Conservation (phyloP, 768 basidiomycete genomes). For the Pulveroboletus frians region DNA sequence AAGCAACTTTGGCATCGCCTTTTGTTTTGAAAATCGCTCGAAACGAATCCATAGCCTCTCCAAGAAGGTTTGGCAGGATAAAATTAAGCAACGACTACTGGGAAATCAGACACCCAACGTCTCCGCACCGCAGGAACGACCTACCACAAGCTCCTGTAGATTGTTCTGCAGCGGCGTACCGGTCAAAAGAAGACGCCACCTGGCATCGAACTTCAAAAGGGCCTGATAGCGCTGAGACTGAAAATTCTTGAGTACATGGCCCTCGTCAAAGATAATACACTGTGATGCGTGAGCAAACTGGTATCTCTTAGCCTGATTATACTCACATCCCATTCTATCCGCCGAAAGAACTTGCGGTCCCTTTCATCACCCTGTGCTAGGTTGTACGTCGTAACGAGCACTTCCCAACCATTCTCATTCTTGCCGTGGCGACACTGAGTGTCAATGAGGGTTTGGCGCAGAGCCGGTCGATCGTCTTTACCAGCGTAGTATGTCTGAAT, state of each 20-base stretch:
- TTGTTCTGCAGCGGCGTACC: conserved; percentile 96
- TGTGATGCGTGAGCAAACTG: conserved; percentile 28
- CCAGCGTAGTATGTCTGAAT: conserved; percentile 92
- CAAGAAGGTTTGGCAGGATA: conserved; percentile 89
- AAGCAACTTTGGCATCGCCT: conserved; percentile 81
- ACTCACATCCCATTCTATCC: conserved; percentile 88
- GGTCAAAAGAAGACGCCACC: conserved; percentile 89
- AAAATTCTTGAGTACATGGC: conserved; percentile 95
- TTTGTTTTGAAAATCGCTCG: conserved; percentile 97
- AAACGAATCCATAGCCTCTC: conserved; percentile 67
- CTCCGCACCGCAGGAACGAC: conserved; percentile 22
- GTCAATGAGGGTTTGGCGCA: conserved; percentile 69
- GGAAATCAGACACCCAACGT: conserved; percentile 4
- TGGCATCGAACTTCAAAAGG: conserved; percentile 75
- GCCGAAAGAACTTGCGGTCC: conserved; percentile 91
- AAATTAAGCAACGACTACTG: conserved; percentile 93
- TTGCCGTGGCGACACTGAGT: conserved; percentile 45
- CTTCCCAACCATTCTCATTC: conserved; percentile 73
- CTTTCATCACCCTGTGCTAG: conserved; percentile 81
- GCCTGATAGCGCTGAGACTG: conserved; percentile 95
- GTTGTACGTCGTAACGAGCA: conserved; percentile 94
- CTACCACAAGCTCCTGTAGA: conserved; percentile 81
- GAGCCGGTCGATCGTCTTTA: conserved; percentile 74
- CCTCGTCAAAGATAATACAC: conserved; percentile 96
- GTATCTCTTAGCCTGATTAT: not conserved